A percentile compares a stretch with the other conserved stretches of the same genome.
Evolutionary conservation across 495 filamentous ascomycete genomes (phyloP).

Genomic region (Cercophora samala): DNA sequence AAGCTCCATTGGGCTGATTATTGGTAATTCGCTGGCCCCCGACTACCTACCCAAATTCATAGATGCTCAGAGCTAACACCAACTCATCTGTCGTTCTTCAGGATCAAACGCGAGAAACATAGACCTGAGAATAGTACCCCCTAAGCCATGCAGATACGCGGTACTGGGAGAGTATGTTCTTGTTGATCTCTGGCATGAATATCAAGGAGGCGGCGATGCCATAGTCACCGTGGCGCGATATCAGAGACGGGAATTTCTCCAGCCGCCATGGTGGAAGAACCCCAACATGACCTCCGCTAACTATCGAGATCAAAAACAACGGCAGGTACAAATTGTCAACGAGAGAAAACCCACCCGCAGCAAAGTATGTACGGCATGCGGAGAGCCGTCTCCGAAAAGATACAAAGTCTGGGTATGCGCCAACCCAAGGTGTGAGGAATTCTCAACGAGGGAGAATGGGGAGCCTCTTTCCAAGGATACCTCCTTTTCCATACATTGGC

Average conservation of each 20-base stretch:
- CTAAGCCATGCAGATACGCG: slow-evolving; percentile 8
- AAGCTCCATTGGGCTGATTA: neutral
- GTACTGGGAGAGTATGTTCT: slow-evolving; percentile 4
- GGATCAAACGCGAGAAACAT: neutral
- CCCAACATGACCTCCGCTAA: neutral
- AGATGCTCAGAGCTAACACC: neutral
- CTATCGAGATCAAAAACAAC: neutral
- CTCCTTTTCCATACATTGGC: neutral
- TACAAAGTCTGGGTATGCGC: slow-evolving; percentile 5
- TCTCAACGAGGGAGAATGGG: neutral
- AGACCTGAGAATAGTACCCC: neutral
- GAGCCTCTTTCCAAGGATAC: neutral
- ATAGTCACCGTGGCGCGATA: slow-evolving; percentile 3
- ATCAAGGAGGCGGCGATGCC: neutral
- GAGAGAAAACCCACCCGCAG: neutral
- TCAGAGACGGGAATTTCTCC: neutral
- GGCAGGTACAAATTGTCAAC: neutral
- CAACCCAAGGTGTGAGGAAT: neutral
- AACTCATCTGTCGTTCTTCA: neutral
- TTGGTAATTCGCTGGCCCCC: neutral
- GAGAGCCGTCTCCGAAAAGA: neutral
- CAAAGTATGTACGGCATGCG: neutral
- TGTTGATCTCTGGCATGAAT: slow-evolving; percentile 1
- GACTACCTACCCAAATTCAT: neutral
- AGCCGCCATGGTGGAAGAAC: slow-evolving; percentile 5